Conservation (phyloP, 129 eudicot genomes). For the Arctium lappa region DNA sequence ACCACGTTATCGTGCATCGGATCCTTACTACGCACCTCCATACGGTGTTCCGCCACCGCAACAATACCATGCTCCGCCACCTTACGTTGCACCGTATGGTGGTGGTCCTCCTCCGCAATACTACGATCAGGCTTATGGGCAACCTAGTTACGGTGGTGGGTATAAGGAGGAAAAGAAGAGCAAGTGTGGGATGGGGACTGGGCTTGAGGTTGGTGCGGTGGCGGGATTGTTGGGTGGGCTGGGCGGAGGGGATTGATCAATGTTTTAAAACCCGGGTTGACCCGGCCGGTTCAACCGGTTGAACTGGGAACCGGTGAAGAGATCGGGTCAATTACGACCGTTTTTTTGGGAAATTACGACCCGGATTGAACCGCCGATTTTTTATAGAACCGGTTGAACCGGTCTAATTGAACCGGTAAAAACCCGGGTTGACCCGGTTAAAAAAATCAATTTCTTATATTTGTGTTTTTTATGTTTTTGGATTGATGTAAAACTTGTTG, state of each 20-base stretch:
- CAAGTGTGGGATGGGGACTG: constrained; percentile 82
- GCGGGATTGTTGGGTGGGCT: constrained; percentile 88
- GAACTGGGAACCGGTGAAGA: no score
- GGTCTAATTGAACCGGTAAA: no score
- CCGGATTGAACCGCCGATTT: no score
- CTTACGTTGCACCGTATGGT: not conserved
- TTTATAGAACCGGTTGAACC: no score
- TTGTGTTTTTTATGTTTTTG: no score
- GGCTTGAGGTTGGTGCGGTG: constrained; percentile 89
- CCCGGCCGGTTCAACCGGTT: no score
- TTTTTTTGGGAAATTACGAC: no score
- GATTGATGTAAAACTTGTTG: no score
- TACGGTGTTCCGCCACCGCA: constrained; percentile 47
- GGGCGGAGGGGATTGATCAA: constrained; percentile 79
- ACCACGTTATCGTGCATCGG: constrained; percentile 54
- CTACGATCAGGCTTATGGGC: constrained; percentile 19
- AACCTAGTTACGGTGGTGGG: constrained; percentile 24
- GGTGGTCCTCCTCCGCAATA: constrained; percentile 17
- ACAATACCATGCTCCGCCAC: constrained; percentile 25
- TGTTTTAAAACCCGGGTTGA: no score
- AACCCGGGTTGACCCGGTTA: no score
- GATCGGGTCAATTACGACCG: no score
- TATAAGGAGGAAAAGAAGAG: constrained; percentile 44
- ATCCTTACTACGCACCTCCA: constrained; percentile 52
- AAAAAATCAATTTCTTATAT: no score